Evolutionary conservation across 2,329 filamentous ascomycete species (phyloP).

Genomic region (Annulohypoxylon truncatum): DNA sequence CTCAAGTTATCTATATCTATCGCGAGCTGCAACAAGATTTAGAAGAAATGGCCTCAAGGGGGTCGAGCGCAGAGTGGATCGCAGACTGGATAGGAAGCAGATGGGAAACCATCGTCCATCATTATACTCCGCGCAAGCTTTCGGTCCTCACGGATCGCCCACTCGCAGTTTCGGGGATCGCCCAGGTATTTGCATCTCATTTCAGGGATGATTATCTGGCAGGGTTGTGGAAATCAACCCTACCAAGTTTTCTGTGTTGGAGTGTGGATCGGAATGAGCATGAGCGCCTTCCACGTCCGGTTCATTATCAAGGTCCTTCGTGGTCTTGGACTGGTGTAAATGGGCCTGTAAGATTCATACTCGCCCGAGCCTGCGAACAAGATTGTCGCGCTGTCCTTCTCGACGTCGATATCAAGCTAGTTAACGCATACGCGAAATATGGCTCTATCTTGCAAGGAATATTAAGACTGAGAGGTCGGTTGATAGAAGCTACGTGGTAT

Average conservation of each 20-base stretch:
- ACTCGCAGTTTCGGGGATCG: constrained; percentile 9
- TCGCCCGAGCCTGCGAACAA: not conserved
- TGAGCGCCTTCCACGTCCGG: constrained; percentile 1
- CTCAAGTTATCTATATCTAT: constrained; percentile 7
- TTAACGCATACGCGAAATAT: constrained; percentile 1
- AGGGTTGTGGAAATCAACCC: constrained; percentile 5
- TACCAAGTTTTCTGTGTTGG: constrained; percentile 4
- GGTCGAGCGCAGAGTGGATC: constrained; percentile 5
- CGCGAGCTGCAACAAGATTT: constrained; percentile 7
- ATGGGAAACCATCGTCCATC: not conserved
- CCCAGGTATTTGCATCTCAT: constrained; percentile 4
- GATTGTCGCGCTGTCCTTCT: constrained; percentile 2
- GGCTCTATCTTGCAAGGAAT: not conserved
- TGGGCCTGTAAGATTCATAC: not conserved
- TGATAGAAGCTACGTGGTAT: constrained; percentile 1
- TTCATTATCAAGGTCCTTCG: constrained; percentile 9
- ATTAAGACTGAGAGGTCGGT: not conserved
- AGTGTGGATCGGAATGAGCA: not conserved
- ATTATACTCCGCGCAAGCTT: constrained; percentile 12
- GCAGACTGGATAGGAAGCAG: not conserved
- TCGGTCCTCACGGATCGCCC: not conserved
- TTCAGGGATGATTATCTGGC: not conserved
- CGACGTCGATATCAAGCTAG: not conserved
- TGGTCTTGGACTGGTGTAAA: constrained; percentile 14
- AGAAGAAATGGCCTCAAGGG: not conserved